A percentile compares a stretch with the other conserved stretches of the same genome.
Evolutionary conservation across 805 yeast species (phyloP).

Genomic region (Pichia ethanolica): DNA sequence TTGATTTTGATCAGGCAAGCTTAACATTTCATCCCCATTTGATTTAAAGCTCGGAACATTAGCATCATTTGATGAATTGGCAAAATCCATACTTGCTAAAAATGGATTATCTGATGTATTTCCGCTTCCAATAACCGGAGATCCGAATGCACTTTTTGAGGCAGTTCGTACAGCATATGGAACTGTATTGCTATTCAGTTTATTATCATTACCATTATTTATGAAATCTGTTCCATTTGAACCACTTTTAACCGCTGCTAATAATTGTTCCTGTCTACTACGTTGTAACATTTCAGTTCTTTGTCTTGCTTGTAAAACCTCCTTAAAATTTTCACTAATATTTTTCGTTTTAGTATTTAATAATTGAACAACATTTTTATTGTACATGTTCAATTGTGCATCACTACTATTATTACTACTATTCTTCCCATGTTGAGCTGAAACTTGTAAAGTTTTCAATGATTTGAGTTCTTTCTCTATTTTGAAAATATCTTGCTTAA

Average conservation of each 20-base stretch:
- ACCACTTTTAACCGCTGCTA: conserved; percentile 40
- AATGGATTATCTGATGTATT: conserved; percentile 32
- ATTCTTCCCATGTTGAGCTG: not conserved
- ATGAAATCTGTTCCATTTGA: not conserved
- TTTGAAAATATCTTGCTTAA: conserved; percentile 78
- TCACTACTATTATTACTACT: conserved; percentile 23
- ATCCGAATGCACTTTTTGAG: not conserved
- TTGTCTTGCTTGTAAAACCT: conserved; percentile 83
- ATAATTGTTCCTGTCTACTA: conserved; percentile 76
- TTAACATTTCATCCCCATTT: conserved; percentile 34
- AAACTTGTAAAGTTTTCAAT: conserved; percentile 33
- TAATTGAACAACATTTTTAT: conserved; percentile 79
- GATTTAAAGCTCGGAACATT: no score
- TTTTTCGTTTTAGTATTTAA: conserved; percentile 86
- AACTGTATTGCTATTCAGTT: conserved; percentile 1
- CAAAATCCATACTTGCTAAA: conserved; percentile 18
- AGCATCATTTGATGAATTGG: not conserved
- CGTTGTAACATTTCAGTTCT: conserved; percentile 73
- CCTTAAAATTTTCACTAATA: conserved; percentile 85
- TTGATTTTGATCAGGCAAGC: conserved; percentile 83
- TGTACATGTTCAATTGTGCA: conserved; percentile 64
- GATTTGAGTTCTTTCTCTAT: conserved; percentile 65
- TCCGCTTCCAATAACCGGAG: not conserved
- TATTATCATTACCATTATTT: conserved; percentile 2
- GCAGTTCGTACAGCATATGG: conserved; percentile 25